Percentiles rank a stretch among this genome's conserved stretches.
These are phyloP conservation scores for Trichophyton equinum DNA, from an alignment of 2,329 filamentous ascomycete genomes.

Conservation along the genomic window DNA sequence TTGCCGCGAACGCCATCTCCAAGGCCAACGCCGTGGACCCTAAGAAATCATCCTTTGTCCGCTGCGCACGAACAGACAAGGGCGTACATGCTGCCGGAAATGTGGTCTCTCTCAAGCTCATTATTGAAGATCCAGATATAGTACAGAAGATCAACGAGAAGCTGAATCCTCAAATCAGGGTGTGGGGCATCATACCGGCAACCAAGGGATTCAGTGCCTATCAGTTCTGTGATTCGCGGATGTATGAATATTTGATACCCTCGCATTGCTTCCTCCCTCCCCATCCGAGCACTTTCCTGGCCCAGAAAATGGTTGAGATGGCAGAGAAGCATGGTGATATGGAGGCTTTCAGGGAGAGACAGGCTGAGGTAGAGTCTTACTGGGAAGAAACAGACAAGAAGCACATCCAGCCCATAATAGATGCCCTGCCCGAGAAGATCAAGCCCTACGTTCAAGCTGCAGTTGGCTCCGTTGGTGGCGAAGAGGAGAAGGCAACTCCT, in stretches of 20 bases:
- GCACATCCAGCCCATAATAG: constrained; percentile 58
- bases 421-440: constrained; percentile 30
- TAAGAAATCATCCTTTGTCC: constrained; percentile 86
- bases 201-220: constrained; percentile 91
- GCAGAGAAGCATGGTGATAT: constrained; percentile 61
- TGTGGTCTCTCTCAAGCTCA: constrained; percentile 87
- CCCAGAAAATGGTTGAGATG: constrained; percentile 65
- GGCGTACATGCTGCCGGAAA: constrained; percentile 94
- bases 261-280: constrained; percentile 87
- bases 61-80: constrained; percentile 93
- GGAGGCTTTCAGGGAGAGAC: constrained; percentile 53
- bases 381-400: constrained; percentile 75
- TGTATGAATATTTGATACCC: constrained; percentile 95
- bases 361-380: constrained; percentile 67
- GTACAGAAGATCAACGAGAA: constrained; percentile 82
- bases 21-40: constrained; percentile 95
- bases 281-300: constrained; percentile 75
- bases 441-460: constrained; percentile 30
- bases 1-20: constrained; percentile 81
- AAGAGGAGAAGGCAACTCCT: background rate
- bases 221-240: constrained; percentile 83
- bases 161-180: constrained; percentile 74
- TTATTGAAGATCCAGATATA: constrained; percentile 79
- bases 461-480: constrained; percentile 12
- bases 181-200: constrained; percentile 87